These are phyloP conservation scores for Atkinsonella hypoxylon DNA, from an alignment of 2,329 filamentous ascomycete species.

Conservation along the genomic window DNA sequence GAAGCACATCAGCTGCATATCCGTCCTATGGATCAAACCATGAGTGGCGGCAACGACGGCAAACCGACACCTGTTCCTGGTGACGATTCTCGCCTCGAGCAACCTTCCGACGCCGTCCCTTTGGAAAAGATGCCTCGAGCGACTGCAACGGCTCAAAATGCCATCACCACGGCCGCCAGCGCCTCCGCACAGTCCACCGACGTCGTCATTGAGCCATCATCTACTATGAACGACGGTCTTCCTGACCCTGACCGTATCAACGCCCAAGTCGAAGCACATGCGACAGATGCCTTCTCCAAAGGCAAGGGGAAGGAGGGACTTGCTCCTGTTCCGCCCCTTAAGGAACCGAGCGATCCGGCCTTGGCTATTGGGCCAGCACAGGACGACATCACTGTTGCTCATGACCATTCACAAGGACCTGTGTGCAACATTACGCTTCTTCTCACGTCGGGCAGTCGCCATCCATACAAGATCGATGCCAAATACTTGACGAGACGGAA, in stretches of 20 bases:
- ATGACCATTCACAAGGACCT: constrained; percentile 21
- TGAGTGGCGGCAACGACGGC: constrained; percentile 17
- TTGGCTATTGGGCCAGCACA: constrained; percentile 33
- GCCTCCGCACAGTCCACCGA: constrained; percentile 11
- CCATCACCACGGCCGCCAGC: constrained; percentile 9
- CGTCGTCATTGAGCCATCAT: constrained; percentile 9
- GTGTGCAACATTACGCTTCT: constrained; percentile 70
- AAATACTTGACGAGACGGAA: constrained; percentile 73
- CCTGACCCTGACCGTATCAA: constrained; percentile 8
- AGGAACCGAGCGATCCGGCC: constrained; percentile 22
- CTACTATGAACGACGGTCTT: constrained; percentile 7
- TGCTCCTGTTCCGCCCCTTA: constrained; percentile 16
- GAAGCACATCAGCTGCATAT: constrained; percentile 8
- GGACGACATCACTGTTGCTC: constrained; percentile 26
- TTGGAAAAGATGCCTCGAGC: constrained; percentile 23
- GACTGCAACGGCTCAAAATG: constrained; percentile 6
- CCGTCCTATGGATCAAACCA: constrained; percentile 19
- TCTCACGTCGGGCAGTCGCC: constrained; percentile 67
- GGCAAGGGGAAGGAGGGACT: constrained; percentile 22
- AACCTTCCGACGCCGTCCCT: constrained; percentile 25
- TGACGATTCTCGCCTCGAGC: constrained; percentile 20
- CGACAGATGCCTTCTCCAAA: constrained; percentile 14
- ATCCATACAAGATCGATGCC: constrained; percentile 83
- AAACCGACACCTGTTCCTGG: constrained; percentile 8
- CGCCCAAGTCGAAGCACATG: constrained; percentile 11